Base-by-base conservation (phyloP, 345 rosid genomes). In the Sapria himalayana region DNA sequence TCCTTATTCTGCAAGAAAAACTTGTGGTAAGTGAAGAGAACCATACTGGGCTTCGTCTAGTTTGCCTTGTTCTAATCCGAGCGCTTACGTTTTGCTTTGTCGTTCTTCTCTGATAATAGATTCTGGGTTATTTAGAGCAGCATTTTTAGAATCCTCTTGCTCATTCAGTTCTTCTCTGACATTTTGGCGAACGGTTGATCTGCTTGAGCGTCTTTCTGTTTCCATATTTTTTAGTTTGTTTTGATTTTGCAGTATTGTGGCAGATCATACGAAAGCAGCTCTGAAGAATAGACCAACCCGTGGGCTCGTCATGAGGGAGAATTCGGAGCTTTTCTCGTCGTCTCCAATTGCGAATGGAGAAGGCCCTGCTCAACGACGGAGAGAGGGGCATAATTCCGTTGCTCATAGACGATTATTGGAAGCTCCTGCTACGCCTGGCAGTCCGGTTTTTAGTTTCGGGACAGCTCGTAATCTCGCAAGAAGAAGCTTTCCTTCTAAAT, bases 401-500 rank as follows among this genome's bases (percentile, higher is more conserved):
- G 52, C 65, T 18, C 60, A 58, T 7, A 64, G 57, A 54, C 65
- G 76, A 50, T 23, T 53, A 29, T 33, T 55, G 44, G 91, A 71
- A 40, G 64, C 84, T 52, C 93, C 92, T 46, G 43, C 69, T 22
- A 78, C 92, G 31, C 86, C 94, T 13, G 86, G 92, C 1, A 67
- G 94, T 58, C 93, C 85, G 17, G 55, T 81, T 39, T 77, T 85
- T 55, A 55, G 82, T 51, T 81, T 73, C 67, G 70, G 74, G n/a
- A n/a, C n/a, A 23, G 48, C 48, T 39, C 52, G 64, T n/a, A 59
- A 49, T 54, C 39, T 61, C 52, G 59, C 74, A n/a, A 76, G 70
- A 56, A 72, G 63, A 51, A 70, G 56, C 57, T 67, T 86, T 12
- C 97, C 94, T 59, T 86, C 97, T 16, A 86, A 86, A 61, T 86